Conservation (phyloP, 2,329 filamentous ascomycete genomes). For the Trichoderma atrobrunneum region DNA sequence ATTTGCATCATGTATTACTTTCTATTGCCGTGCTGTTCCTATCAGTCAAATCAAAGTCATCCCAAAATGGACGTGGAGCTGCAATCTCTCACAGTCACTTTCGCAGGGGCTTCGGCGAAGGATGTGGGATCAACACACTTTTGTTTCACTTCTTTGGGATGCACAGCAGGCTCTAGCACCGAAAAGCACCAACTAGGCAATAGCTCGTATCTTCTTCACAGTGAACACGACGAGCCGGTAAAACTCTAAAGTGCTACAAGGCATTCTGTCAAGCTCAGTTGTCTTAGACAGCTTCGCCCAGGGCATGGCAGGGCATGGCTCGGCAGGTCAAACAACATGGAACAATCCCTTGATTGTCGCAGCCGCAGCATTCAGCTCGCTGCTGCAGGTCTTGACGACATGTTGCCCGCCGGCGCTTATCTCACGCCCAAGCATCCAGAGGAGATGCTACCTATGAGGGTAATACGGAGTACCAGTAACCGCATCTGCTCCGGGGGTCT, state of each 20-base stretch:
- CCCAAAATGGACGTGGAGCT: neutral
- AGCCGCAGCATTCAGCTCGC: slow-evolving; percentile 1
- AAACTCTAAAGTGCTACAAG: neutral
- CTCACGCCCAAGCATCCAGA: neutral
- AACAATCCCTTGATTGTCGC: neutral
- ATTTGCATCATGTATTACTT: neutral
- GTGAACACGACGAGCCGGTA: neutral
- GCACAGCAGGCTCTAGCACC: neutral
- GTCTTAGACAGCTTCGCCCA: slow-evolving; percentile 5
- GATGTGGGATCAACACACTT: slow-evolving; percentile 10
- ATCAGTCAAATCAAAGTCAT: neutral
- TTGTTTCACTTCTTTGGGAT: neutral
- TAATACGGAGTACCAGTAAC: neutral
- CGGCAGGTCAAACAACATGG: neutral
- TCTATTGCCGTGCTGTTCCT: neutral
- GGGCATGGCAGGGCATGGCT: neutral
- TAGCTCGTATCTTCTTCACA: neutral
- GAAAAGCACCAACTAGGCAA: neutral
- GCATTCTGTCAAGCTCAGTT: neutral
- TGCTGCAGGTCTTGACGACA: slow-evolving; percentile 3
- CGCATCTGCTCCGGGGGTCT: neutral
- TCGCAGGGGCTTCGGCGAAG: slow-evolving; percentile 16
- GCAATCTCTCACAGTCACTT: neutral
- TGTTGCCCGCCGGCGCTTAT: slow-evolving; percentile 18
- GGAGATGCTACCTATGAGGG: neutral